Evolutionary conservation across 345 rosid species (phyloP), one percentile per base, ranked within the genome.

Genomic region (Triadica sebifera): DNA sequence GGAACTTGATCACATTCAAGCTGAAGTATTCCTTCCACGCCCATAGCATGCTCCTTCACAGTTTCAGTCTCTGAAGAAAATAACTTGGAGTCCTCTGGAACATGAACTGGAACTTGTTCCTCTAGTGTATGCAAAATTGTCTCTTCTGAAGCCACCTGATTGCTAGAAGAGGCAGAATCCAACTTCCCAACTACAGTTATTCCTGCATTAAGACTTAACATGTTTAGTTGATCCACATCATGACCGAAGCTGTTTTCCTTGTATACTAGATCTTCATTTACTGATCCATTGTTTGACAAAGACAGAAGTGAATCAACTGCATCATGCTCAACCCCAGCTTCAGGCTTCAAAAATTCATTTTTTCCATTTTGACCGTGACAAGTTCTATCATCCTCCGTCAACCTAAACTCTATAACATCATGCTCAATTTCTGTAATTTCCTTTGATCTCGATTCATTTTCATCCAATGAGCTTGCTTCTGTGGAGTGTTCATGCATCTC

Each of bases 361-460:
- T 74, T 76, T 75, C 68, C 86, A 65, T 75, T 81, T 79, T 75
- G 80, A 78, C 74, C 46, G 29, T 70, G 81, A 74, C 63, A 62
- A 66, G 72, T 80, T 51, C 75, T 60, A 75, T 79, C 81, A 41
- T 61, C 55, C 62, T 65, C 71, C 16, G 81, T 53, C 37, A 75
- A 60, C 60, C 75, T 74, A 74, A 52, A 77, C 65, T 73, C 52
- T 15, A 16, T 46, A 66, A 69, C 52, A 45, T 62, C 83, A 68
- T 63, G 80, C 49, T 67, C 78, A 57, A 56, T 71, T 52, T 85
- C 91, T 56, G 72, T 69, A 11, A 75, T 65, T 78, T 80, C 85
- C 75, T 41, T 71, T 77, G 74, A 59, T 49, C 79, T 78, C 69
- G 81, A 64, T 79, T 81, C 77, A 65, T 67, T 81, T 75, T 80